Conservation (phyloP, 768 basidiomycete genomes). For the Chiua virens region DNA sequence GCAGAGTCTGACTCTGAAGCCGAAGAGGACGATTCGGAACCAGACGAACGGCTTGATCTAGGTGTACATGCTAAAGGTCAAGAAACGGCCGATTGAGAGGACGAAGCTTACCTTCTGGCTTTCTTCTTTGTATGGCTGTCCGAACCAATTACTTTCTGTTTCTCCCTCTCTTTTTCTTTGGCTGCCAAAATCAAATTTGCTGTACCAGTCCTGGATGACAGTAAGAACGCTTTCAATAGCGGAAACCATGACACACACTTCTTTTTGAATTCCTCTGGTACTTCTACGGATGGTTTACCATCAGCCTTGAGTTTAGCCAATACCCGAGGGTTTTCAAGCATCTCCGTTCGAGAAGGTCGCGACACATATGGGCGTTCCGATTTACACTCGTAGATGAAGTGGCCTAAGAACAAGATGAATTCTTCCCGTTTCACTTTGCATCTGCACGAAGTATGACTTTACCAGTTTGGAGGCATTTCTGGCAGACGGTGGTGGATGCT, state of each 20-base stretch:
- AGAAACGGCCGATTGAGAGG: conserved; percentile 4
- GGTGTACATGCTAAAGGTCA: not conserved
- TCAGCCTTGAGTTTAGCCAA: conserved; percentile 67
- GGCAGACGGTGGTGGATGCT: conserved; percentile 68
- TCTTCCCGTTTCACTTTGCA: conserved; percentile 1
- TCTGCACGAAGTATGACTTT: not conserved
- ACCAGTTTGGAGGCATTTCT: conserved; percentile 79
- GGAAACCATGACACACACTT: conserved; percentile 48
- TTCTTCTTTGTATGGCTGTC: conserved; percentile 36
- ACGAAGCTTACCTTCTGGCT: conserved; percentile 40
- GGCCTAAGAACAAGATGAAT: conserved; percentile 46
- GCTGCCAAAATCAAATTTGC: conserved; percentile 82
- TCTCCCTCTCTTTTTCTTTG: conserved; percentile 74
- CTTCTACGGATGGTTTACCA: conserved; percentile 76
- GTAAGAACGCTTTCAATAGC: conserved; percentile 1
- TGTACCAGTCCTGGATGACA: conserved; percentile 58
- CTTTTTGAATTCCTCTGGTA: conserved; percentile 88
- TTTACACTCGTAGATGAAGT: conserved; percentile 93
- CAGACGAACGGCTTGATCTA: conserved; percentile 36
- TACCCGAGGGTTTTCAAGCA: conserved; percentile 74
- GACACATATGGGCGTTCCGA: conserved; percentile 76
- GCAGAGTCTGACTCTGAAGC: conserved; percentile 29
- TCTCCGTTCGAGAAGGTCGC: conserved; percentile 85
- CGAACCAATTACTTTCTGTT: conserved; percentile 30
- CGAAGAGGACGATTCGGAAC: conserved; percentile 22